These are phyloP conservation scores for Polytrichum commune DNA, from an alignment of 225 moss, liverwort and hornwort species.

Conservation along the genomic window DNA sequence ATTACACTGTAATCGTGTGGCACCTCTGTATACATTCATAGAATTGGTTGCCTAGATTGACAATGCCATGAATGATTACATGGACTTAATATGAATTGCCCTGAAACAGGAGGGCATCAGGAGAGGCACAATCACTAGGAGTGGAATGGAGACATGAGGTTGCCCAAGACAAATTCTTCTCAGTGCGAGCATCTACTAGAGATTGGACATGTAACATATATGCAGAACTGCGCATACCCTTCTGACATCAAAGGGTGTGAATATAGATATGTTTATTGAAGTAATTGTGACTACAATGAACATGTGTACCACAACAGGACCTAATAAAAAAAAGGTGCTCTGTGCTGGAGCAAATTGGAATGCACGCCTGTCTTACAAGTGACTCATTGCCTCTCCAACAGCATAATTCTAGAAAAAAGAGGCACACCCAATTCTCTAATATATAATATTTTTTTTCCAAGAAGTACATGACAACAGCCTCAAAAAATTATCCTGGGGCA, in stretches of 20 bases:
- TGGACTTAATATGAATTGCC: neutral
- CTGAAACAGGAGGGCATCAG: conserved; percentile 42
- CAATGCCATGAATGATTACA: neutral
- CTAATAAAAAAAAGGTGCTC: too few species aligned
- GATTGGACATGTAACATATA: conserved; percentile 36
- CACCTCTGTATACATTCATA: neutral
- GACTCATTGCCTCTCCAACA: too few species aligned
- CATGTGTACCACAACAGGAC: too few species aligned
- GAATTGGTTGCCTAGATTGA: neutral
- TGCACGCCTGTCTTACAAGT: too few species aligned
- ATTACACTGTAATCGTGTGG: neutral
- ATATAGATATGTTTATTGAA: neutral
- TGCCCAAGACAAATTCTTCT: conserved; percentile 44
- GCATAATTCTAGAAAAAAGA: too few species aligned
- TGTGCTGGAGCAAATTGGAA: too few species aligned
- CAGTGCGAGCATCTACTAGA: conserved; percentile 46
- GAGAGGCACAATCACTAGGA: conserved; percentile 46
- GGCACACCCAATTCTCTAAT: too few species aligned
- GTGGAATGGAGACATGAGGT: conserved; percentile 78
- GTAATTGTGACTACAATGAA: too few species aligned
- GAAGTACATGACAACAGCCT: too few species aligned
- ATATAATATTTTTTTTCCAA: too few species aligned
- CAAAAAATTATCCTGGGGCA: too few species aligned
- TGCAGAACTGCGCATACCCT: conserved; percentile 51
- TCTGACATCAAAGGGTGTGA: conserved; percentile 8